A percentile compares a stretch with the other conserved stretches of the same genome.
Evolutionary conservation across 495 filamentous ascomycete species (phyloP).

Genomic region (Hyphodiscus hymeniophilus): DNA sequence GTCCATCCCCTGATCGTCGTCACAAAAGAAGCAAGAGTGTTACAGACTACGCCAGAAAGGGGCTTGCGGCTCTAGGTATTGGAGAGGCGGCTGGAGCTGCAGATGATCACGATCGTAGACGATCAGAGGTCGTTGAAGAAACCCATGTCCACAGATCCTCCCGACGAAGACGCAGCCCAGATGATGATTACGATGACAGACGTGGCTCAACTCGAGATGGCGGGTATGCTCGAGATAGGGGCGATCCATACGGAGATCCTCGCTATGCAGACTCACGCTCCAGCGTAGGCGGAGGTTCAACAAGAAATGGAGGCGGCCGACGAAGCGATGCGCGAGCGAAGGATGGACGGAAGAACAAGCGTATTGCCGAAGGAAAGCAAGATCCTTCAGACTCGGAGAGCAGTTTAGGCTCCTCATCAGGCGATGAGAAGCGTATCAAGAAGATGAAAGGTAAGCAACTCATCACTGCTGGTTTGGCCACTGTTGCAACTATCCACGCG

Average conservation of each 20-base stretch:
- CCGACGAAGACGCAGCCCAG: slow-evolving; percentile 8
- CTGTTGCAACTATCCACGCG: slow-evolving; percentile 83
- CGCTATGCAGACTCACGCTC: slow-evolving; percentile 19
- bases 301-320: slow-evolving; percentile 19
- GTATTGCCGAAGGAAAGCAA: slow-evolving; percentile 19
- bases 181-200: slow-evolving; percentile 1
- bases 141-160: slow-evolving; percentile 12
- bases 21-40: slow-evolving; percentile 46
- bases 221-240: slow-evolving; percentile 8
- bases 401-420: slow-evolving; percentile 64
- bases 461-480: slow-evolving; percentile 73
- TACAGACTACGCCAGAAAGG: slow-evolving; percentile 45
- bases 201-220: slow-evolving; percentile 3
- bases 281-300: slow-evolving; percentile 15
- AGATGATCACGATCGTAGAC: slow-evolving; percentile 49
- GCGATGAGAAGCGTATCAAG: slow-evolving; percentile 64
- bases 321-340: slow-evolving; percentile 22
- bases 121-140: slow-evolving; percentile 54
- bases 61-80: slow-evolving; percentile 46
- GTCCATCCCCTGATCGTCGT: slow-evolving; percentile 21
- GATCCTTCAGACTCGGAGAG: slow-evolving; percentile 44
- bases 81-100: slow-evolving; percentile 27
- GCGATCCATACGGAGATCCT: slow-evolving; percentile 19
- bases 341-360: slow-evolving; percentile 18
- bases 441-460: slow-evolving; percentile 81